Evolutionary conservation across 1,139 yeast species (phyloP), one percentile per base, ranked within the genome.

Genomic region (Suhomyces taliae): DNA sequence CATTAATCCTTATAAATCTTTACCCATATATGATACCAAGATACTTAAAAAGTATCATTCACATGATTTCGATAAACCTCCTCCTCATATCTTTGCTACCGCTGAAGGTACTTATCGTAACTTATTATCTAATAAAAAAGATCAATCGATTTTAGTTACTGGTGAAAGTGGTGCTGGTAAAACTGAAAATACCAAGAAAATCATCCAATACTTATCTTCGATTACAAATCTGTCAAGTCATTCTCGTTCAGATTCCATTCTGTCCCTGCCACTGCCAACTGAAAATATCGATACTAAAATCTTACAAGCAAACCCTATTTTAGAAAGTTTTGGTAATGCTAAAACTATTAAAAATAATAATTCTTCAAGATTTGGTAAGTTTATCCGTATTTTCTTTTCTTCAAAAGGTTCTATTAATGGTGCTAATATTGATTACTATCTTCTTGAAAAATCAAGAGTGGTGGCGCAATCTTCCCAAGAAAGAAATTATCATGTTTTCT

Each of bases 141-240:
- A 91, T 65, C 99, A 95, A 67, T 85, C 95, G 12, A 90, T 95
- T 45, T 73, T 95, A 46, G 98, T 95, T 10, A 95, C 99, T 1
- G 99, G 99, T 52, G 99, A 95, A 64, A 87, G 96, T 29, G 99
- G 99, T 52, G 99, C 99, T 0, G 99, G 99, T 48, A 93, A 93
- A 65, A 93, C 99, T 0, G 99, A 93, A 68, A 93, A 90, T 57
- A 93, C 99, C n/a, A 93, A 93, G 65, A 90, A 88, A 60, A 91
- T 93, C 50, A 87, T 95, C 54, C 98, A 91, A 65, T 93, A 90
- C 65, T 75, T 95, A 47, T 90, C 97, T 0, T 84, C 91, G 7
- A 83, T 90, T 36, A 83, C 93, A 1, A 26, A 29, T 8, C 7
- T 8, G 15, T 4, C 37, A 7, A 10, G 42, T n/a, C 40, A 14